phyloP scores from a whole-genome alignment of 805 yeast species.

The Clavispora vitiphila region DNA sequence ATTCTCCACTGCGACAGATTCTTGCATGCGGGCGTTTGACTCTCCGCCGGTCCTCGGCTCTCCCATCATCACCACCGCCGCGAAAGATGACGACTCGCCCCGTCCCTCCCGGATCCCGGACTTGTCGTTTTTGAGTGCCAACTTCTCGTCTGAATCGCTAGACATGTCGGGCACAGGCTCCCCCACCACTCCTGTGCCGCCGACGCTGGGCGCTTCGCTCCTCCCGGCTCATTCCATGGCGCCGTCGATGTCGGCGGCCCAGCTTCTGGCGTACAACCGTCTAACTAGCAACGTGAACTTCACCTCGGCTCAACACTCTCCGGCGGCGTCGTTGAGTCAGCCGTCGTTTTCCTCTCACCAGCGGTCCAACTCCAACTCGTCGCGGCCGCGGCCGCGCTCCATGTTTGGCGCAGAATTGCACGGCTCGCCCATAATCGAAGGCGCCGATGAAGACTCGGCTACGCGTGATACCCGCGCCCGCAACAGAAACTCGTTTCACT shows the following conservation, averaged over 20 bases:
- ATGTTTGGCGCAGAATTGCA: slow-evolving; percentile 26
- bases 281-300: slow-evolving; percentile 7
- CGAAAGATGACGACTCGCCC: not conserved
- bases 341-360: slow-evolving; percentile 11
- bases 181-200: slow-evolving; percentile 2
- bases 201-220: not conserved
- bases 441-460: slow-evolving; percentile 12
- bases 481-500: slow-evolving; percentile 19
- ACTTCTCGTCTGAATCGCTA: slow-evolving; percentile 35
- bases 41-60: not conserved
- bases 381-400: slow-evolving; percentile 30
- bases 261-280: slow-evolving; percentile 3
- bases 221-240: not conserved
- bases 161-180: slow-evolving; percentile 6
- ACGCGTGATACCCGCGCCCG: slow-evolving; percentile 1
- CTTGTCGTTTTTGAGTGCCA: slow-evolving; percentile 31
- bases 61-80: not conserved
- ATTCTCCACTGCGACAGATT: not conserved
- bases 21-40: not conserved
- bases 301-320: slow-evolving; percentile 8
- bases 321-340: slow-evolving; percentile 12
- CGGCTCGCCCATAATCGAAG: slow-evolving; percentile 25
- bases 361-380: slow-evolving; percentile 9
- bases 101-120: slow-evolving; percentile 12
- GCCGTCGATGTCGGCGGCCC: not conserved